Evolutionary conservation across 345 rosid species (phyloP).

Genomic region (Murraya paniculata): DNA sequence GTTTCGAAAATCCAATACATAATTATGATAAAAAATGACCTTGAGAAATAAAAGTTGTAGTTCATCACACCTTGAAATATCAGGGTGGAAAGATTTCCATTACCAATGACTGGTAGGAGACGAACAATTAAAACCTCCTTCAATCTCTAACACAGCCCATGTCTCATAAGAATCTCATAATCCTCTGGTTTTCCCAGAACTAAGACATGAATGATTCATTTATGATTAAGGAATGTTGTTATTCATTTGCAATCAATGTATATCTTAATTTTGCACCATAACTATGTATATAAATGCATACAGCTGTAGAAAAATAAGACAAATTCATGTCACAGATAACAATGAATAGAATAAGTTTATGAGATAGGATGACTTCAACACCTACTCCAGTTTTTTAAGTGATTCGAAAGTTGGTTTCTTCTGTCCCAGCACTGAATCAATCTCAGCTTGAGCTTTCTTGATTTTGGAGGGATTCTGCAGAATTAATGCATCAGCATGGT

Average conservation of each 20-base stretch:
- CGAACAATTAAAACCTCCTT: neutral
- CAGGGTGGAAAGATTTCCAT: neutral
- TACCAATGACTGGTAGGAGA: neutral
- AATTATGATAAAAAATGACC: too few species aligned
- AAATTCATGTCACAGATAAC: constrained; percentile 3
- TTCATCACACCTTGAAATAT: neutral
- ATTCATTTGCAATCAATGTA: neutral
- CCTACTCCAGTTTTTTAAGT: constrained; percentile 76
- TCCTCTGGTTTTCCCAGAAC: neutral
- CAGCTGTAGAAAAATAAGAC: neutral
- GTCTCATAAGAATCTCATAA: neutral
- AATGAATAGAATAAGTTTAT: neutral
- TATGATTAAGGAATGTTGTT: neutral
- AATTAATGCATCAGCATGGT: constrained; percentile 8
- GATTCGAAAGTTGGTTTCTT: constrained; percentile 61
- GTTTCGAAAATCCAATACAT: neutral
- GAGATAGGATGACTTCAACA: constrained; percentile 14
- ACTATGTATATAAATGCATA: too few species aligned
- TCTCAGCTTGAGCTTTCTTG: constrained; percentile 84
- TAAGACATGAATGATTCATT: neutral
- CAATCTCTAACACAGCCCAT: neutral
- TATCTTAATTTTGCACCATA: neutral
- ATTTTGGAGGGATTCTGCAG: constrained; percentile 74
- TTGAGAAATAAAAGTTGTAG: neutral
- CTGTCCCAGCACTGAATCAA: constrained; percentile 72